A percentile compares a stretch with the other conserved stretches of the same genome.
Evolutionary conservation across 345 rosid genomes (phyloP).

Genomic region (Xanthoceras sorbifolium): DNA sequence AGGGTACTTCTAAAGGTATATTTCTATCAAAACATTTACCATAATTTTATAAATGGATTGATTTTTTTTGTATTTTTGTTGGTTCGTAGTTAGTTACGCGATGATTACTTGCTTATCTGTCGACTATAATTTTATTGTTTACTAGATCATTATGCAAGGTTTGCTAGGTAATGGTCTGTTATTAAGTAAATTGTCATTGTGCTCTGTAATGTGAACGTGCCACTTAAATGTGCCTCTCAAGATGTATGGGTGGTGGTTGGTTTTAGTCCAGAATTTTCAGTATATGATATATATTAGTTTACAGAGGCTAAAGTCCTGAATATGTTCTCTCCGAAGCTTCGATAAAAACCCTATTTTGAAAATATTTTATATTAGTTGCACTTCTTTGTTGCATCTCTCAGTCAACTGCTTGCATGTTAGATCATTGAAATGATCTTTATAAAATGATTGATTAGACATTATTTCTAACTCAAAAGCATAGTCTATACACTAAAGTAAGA

Average conservation of each 20-base stretch:
- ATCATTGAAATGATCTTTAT: neutral
- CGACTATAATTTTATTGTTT: neutral
- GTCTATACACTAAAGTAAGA: neutral
- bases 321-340: too few relatives aligned
- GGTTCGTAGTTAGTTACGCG: neutral
- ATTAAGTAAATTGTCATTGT: neutral
- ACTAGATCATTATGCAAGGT: too few relatives aligned
- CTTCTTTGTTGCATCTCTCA: neutral
- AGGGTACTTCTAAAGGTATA: constrained; percentile 91
- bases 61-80: neutral
- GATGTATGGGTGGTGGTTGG: neutral
- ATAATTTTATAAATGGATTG: neutral
- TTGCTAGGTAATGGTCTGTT: neutral
- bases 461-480: neutral
- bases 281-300: too few relatives aligned
- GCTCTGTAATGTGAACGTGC: neutral
- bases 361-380: neutral
- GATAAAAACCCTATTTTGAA: too few relatives aligned
- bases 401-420: neutral
- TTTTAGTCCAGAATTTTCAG: neutral
- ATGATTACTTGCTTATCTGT: neutral
- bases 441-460: neutral
- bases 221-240: neutral
- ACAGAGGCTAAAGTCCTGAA: too few relatives aligned
- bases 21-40: too few relatives aligned